Base-by-base conservation (phyloP, 805 yeast genomes). In the Starmerella etchellsii region DNA sequence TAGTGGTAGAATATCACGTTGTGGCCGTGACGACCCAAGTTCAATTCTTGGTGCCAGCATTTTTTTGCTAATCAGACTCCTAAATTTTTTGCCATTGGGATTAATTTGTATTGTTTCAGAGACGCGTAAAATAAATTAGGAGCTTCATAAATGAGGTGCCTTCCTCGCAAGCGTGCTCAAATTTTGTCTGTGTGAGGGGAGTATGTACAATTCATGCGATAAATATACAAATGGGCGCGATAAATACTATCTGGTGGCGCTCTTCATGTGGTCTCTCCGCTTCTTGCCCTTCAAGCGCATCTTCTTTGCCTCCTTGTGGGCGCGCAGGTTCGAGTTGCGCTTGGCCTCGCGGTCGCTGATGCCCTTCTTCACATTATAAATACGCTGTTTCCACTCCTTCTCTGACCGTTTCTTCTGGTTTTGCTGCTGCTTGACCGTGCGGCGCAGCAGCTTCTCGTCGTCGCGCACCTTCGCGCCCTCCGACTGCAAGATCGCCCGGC, bases 341-440 rank as follows among this genome's bases (percentile, higher is more conserved):
- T 91, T 80, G 65, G 84, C 82, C 48, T 73, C 76, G 54, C 80
- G 79, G 15, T 78, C 81, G 36, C 76, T 70, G 39, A 81, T 77
- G 29, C 78, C 76, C 51, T 78, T 81, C 43, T 74, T 73, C 13
- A 91, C 95, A 28, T 70, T 70, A 52, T 78, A 81, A 58, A 81
- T 78, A 50, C 99, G 74, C 38, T 88, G 96, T 49, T 66, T 71
- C 99, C 99, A 91, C 61, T 88, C 94, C 38, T 74, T 66, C 54
- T 84, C 94, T 43, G 93, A 79, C 66, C 78, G 82, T 55, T 81
- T 72, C 67, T 91, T 91, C 56, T 71, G 70, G 46, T 81, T 75
- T 53, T 83, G 88, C 57, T 84, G 82, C 53, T 81, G 71, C 65
- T 81, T 85, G 46, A 88, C 61, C 2, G 96, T 82, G 60, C 83